These are phyloP conservation scores for Perilla frutescens DNA, from an alignment of 257 asterid species.

Conservation along the genomic window DNA sequence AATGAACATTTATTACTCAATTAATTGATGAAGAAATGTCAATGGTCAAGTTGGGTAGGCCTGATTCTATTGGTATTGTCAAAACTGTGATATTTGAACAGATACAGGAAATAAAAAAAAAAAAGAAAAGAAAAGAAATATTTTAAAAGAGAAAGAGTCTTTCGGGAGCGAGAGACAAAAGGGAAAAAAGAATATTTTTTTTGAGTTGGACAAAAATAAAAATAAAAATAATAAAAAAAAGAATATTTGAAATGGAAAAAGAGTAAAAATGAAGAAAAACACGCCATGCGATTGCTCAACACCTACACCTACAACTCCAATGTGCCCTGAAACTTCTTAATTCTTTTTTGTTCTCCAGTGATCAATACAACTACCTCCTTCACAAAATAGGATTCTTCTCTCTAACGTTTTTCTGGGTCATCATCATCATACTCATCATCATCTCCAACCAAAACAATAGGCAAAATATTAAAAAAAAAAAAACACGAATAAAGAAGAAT, in stretches of 20 bases:
- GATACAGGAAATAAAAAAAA: not conserved
- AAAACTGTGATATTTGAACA: conserved; percentile 6
- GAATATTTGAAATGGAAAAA: not conserved
- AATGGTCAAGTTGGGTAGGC: conserved; percentile 27
- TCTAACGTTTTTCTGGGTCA: conserved; percentile 26
- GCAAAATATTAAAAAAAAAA: not conserved
- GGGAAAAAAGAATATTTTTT: no score
- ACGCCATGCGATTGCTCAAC: conserved; percentile 34
- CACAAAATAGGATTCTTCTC: conserved; percentile 31
- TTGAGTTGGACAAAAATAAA: not conserved
- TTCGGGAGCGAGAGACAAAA: no score
- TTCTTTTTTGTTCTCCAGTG: conserved; percentile 13
- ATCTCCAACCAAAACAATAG: not conserved
- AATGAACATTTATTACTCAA: no score
- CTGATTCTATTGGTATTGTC: conserved; percentile 25
- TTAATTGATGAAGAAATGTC: conserved; percentile 11
- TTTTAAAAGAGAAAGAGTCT: not conserved
- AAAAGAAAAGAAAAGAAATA: not conserved
- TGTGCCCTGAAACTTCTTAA: not conserved
- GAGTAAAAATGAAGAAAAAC: conserved; percentile 38
- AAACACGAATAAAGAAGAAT: not conserved
- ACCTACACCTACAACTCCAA: conserved; percentile 37
- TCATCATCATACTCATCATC: conserved; percentile 6
- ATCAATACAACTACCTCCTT: conserved; percentile 23
- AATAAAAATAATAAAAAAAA: not conserved